Evolutionary conservation across 2,329 filamentous ascomycete species (phyloP).

Genomic region (Colletotrichum sp.): DNA sequence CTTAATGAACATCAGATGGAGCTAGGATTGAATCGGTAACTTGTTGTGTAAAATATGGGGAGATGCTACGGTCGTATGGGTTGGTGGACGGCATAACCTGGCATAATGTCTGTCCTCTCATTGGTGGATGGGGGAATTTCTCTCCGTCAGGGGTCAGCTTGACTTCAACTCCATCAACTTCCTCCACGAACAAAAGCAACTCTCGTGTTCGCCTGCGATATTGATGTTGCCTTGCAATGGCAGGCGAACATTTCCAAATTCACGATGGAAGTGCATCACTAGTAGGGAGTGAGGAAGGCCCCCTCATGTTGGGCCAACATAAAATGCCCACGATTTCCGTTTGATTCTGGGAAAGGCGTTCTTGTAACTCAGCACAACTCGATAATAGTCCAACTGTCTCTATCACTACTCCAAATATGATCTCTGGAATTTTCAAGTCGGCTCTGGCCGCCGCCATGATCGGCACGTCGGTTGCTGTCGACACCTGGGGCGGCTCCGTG

Average conservation of each 20-base stretch:
- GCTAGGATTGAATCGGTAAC: background rate
- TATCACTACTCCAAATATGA: background rate
- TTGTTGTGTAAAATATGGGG: background rate
- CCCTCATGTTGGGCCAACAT: background rate
- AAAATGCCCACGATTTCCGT: background rate
- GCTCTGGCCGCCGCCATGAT: background rate
- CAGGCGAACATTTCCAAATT: background rate
- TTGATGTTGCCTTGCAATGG: background rate
- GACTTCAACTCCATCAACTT: background rate
- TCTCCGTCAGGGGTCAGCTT: background rate
- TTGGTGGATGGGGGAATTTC: background rate
- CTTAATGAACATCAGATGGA: background rate
- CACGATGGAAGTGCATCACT: background rate
- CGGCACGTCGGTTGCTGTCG: background rate
- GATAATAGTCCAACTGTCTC: background rate
- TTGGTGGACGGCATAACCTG: background rate
- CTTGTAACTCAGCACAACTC: background rate
- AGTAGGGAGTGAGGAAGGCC: background rate
- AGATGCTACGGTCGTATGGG: background rate
- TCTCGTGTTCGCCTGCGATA: background rate
- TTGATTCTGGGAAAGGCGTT: background rate
- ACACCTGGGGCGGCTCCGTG: conserved; percentile 8
- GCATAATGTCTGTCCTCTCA: background rate
- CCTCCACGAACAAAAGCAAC: background rate
- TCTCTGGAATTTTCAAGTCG: background rate